Percentiles rank a stretch among this genome's conserved stretches.
Conservation (phyloP, 441 rosid species). For the Pelargonium myrrhifolium region DNA sequence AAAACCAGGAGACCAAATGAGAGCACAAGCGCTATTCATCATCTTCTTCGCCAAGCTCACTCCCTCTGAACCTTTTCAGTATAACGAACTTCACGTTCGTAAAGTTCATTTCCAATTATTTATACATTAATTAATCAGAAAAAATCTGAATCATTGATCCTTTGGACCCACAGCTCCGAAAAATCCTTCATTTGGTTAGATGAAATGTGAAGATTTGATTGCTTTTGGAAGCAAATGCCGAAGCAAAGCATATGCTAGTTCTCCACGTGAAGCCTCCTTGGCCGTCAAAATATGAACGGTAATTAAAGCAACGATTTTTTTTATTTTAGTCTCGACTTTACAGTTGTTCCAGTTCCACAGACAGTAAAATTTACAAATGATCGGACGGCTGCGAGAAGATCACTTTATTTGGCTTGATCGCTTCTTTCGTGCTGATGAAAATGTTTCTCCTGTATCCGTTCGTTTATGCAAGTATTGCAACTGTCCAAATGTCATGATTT, state of each 20-base stretch:
- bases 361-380: not conserved
- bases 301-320: too few species aligned
- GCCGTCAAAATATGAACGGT: not conserved
- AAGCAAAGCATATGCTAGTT: slow-evolving; percentile 11
- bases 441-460: not conserved
- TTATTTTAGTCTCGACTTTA: not conserved
- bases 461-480: not conserved
- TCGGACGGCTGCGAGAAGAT: slow-evolving; percentile 9
- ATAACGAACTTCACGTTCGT: not conserved
- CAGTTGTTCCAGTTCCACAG: slow-evolving; percentile 4
- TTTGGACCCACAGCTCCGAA: slow-evolving; percentile 5
- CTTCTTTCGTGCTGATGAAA: not conserved
- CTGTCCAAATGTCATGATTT: not conserved
- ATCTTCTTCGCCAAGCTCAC: slow-evolving; percentile 20
- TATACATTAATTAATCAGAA: not conserved
- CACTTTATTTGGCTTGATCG: not conserved
- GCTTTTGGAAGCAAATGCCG: slow-evolving; percentile 7
- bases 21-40: slow-evolving; percentile 22
- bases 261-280: slow-evolving; percentile 9
- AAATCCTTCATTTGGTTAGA: not conserved
- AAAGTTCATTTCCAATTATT: slow-evolving; percentile 1
- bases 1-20: slow-evolving; percentile 10
- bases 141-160: not conserved
- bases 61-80: not conserved
- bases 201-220: slow-evolving; percentile 3